These are phyloP conservation scores for Penicillium cosmopolitanum DNA, from an alignment of 495 filamentous ascomycete species.

Conservation along the genomic window DNA sequence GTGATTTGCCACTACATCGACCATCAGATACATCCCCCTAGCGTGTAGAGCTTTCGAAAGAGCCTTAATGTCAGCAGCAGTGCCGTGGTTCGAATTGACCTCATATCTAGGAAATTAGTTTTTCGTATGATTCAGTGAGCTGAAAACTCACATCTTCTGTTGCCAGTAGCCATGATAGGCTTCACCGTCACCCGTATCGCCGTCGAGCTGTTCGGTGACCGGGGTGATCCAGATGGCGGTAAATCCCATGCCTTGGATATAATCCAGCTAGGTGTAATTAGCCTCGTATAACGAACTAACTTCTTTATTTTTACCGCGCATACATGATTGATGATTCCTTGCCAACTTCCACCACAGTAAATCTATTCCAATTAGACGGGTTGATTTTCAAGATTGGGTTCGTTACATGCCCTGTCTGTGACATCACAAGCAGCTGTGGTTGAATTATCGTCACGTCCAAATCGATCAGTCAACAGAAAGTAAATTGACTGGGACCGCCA, in stretches of 20 bases:
- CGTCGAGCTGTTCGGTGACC: constrained; percentile 63
- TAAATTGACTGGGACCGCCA: constrained; percentile 73
- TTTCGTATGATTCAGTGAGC: neutral
- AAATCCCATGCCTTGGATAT: constrained; percentile 76
- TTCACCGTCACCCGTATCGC: constrained; percentile 53
- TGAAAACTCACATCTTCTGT: constrained; percentile 58
- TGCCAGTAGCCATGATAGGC: constrained; percentile 82
- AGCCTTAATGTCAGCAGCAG: constrained; percentile 61
- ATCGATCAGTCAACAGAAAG: constrained; percentile 75
- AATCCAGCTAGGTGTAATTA: constrained; percentile 39
- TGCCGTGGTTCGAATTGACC: constrained; percentile 69
- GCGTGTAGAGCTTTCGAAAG: constrained; percentile 62
- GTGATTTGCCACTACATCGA: constrained; percentile 82
- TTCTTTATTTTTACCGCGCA: constrained; percentile 9
- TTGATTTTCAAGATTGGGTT: neutral
- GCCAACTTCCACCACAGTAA: constrained; percentile 79
- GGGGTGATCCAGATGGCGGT: constrained; percentile 85
- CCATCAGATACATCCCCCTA: constrained; percentile 74
- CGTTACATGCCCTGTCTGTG: constrained; percentile 34
- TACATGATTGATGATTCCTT: constrained; percentile 70
- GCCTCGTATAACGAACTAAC: neutral
- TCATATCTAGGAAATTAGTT: constrained; percentile 42
- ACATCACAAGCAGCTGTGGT: constrained; percentile 57
- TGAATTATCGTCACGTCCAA: constrained; percentile 69
- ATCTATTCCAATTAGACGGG: constrained; percentile 13